These are phyloP conservation scores for Persicaria maculosa DNA, from an alignment of 148 eudicot genomes.

Conservation along the genomic window DNA sequence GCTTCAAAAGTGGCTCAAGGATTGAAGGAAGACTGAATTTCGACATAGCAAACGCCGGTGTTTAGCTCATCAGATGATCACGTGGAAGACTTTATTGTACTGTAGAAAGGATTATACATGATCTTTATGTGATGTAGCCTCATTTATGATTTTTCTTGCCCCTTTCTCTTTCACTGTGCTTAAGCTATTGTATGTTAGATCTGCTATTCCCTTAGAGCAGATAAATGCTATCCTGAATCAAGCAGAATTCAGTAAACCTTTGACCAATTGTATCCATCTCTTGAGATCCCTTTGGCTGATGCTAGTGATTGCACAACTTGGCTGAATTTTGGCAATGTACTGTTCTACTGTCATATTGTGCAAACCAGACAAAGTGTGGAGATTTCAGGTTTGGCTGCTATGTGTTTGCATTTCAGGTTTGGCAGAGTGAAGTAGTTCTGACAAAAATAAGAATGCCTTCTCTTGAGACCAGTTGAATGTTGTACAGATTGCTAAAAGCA, in stretches of 20 bases:
- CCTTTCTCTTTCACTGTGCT: background rate
- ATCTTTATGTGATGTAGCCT: background rate
- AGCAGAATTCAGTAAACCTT: background rate
- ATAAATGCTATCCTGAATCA: background rate
- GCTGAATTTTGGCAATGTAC: background rate
- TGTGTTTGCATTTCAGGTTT: slow-evolving; percentile 39
- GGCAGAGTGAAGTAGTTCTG: slow-evolving; percentile 57
- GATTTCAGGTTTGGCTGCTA: background rate
- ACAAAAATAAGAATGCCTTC: slow-evolving; percentile 50
- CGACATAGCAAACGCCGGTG: too few relatives aligned
- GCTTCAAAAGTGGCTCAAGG: too few relatives aligned
- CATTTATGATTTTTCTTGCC: background rate
- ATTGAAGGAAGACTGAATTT: too few relatives aligned
- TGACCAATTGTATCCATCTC: background rate
- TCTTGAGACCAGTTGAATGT: slow-evolving; percentile 42
- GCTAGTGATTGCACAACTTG: background rate
- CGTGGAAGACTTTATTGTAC: too few relatives aligned
- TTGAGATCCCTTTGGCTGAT: background rate
- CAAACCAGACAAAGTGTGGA: background rate
- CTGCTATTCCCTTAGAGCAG: background rate
- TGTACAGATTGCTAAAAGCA: slow-evolving; percentile 49
- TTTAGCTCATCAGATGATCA: too few relatives aligned
- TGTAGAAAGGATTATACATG: background rate
- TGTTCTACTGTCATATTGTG: background rate
- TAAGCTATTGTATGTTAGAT: background rate